A percentile compares a stretch with the other conserved stretches of the same genome.
Evolutionary conservation across 1,139 yeast species (phyloP).

Genomic region (Lodderomyces pseudojiufengensis): DNA sequence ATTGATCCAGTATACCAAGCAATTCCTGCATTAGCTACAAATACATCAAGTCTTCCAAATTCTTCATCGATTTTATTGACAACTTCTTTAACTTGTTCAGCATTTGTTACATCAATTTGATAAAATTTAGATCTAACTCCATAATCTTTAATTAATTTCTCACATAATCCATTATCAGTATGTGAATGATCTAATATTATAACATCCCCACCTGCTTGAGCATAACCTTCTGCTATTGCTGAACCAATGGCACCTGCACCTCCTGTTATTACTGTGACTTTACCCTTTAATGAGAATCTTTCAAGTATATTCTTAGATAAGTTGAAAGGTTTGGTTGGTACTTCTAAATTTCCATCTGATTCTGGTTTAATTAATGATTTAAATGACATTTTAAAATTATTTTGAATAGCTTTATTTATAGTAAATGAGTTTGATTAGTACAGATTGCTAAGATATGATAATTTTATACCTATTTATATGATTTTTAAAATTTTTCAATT

Average conservation of each 20-base stretch:
- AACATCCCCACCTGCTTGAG: conserved; percentile 85
- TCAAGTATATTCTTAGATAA: conserved; percentile 33
- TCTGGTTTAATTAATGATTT: conserved; percentile 21
- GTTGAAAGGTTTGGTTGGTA: conserved; percentile 25
- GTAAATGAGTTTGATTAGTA: too few relatives aligned
- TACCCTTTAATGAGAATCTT: conserved; percentile 64
- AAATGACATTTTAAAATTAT: conserved; percentile 6
- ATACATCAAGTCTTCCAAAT: conserved; percentile 69
- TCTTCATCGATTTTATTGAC: conserved; percentile 55
- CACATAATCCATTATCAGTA: conserved; percentile 37
- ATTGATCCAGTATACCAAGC: conserved; percentile 77
- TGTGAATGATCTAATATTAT: conserved; percentile 66
- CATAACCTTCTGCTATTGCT: conserved; percentile 74
- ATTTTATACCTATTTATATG: too few relatives aligned
- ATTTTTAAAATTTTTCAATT: too few relatives aligned
- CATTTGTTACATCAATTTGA: conserved; percentile 60
- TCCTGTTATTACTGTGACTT: conserved; percentile 78
- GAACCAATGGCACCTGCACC: conserved; percentile 79
- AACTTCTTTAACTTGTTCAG: conserved; percentile 52
- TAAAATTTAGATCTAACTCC: conserved; percentile 63
- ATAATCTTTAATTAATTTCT: conserved; percentile 49
- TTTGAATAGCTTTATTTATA: background rate
- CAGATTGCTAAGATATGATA: too few relatives aligned
- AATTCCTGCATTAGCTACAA: conserved; percentile 86
- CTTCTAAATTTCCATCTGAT: conserved; percentile 17